Conservation (phyloP, 2,329 filamentous ascomycete genomes). For the Chrysoporthe austroafricana region DNA sequence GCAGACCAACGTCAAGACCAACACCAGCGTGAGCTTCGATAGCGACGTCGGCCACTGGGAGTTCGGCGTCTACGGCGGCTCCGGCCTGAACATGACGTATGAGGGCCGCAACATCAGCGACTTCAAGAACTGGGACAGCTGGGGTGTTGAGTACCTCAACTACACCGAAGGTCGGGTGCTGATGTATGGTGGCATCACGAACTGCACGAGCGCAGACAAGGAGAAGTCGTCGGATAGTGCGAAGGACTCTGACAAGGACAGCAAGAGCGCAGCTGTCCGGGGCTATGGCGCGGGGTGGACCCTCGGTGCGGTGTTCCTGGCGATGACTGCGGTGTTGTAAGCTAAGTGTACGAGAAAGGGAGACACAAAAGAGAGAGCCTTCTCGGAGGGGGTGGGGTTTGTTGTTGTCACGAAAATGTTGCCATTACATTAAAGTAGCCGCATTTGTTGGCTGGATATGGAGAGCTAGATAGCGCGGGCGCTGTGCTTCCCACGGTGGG, state of each 20-base stretch:
- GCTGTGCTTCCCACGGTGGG: too few relatives aligned
- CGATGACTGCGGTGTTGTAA: slow-evolving; percentile 5
- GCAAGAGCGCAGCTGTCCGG: not conserved
- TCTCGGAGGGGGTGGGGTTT: too few relatives aligned
- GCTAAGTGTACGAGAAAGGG: not conserved
- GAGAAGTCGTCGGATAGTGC: slow-evolving; percentile 5
- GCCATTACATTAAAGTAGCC: not conserved
- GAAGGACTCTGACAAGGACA: slow-evolving; percentile 4
- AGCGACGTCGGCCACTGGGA: slow-evolving; percentile 14
- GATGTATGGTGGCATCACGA: slow-evolving; percentile 14
- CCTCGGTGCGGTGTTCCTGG: not conserved
- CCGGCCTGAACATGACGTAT: slow-evolving; percentile 4
- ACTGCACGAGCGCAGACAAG: slow-evolving; percentile 6
- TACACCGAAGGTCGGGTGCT: not conserved
- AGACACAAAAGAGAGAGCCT: not conserved
- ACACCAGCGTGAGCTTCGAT: slow-evolving; percentile 3
- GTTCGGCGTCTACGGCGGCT: not conserved
- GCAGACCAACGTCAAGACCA: slow-evolving; percentile 5
- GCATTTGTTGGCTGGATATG: not conserved
- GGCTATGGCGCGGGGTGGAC: not conserved
- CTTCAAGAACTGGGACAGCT: not conserved
- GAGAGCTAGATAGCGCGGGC: not conserved
- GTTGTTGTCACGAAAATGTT: not conserved
- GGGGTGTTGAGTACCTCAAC: slow-evolving; percentile 4
- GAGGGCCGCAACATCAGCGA: slow-evolving; percentile 7